phyloP scores from a whole-genome alignment of 2,329 filamentous ascomycete genomes.

The Alternaria burnsii region DNA sequence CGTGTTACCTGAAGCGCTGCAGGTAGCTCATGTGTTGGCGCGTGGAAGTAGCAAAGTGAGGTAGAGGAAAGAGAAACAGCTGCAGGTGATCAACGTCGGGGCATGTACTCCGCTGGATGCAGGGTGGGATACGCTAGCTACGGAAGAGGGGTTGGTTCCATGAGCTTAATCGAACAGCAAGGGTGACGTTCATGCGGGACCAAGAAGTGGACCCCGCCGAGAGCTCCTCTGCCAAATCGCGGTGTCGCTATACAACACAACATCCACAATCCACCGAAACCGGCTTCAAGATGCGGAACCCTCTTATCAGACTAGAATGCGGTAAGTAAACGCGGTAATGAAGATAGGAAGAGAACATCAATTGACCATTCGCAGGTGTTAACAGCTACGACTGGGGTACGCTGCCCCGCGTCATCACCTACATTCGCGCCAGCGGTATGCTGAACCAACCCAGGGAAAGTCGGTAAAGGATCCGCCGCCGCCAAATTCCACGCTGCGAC shows the following conservation, averaged over 20 bases:
- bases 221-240: conserved; percentile 16
- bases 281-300: conserved; percentile 60
- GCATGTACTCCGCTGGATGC: conserved; percentile 19
- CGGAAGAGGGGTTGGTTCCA: conserved; percentile 30
- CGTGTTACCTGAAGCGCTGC: conserved; percentile 15
- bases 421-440: conserved; percentile 24
- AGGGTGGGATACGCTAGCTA: conserved; percentile 30
- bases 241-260: conserved; percentile 17
- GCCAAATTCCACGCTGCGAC: conserved; percentile 90
- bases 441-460: conserved; percentile 70
- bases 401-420: conserved; percentile 40
- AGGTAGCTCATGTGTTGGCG: conserved; percentile 20
- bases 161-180: conserved; percentile 33
- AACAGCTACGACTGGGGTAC: conserved; percentile 98
- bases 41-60: conserved; percentile 4
- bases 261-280: conserved; percentile 7
- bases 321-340: conserved; percentile 52
- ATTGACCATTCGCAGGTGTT: conserved; percentile 69
- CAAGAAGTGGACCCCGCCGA: conserved; percentile 21
- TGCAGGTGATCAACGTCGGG: conserved; percentile 8
- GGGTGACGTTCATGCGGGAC: conserved; percentile 29
- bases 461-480: conserved; percentile 84
- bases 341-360: conserved; percentile 16
- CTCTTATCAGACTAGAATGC: conserved; percentile 84
- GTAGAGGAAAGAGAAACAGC: conserved; percentile 11